phyloP scores from a whole-genome alignment of 164 flowering plant species.

The Berberis vulgaris region DNA sequence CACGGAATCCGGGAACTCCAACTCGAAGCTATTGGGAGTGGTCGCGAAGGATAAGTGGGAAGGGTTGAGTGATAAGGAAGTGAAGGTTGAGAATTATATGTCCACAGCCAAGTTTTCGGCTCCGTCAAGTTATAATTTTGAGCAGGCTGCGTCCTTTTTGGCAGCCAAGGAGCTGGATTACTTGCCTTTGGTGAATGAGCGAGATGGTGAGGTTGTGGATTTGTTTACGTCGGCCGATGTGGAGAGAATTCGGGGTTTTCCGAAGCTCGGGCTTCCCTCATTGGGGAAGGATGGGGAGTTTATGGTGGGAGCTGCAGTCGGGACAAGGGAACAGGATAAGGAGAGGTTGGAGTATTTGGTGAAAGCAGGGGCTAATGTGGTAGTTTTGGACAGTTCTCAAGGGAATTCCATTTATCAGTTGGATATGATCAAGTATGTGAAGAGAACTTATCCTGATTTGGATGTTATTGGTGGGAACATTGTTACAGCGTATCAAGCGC shows the following conservation, averaged over 20 bases:
- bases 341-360: constrained; percentile 83
- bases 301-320: constrained; percentile 81
- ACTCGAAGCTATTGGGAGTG: constrained; percentile 47
- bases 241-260: constrained; percentile 53
- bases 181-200: constrained; percentile 37
- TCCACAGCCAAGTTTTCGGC: constrained; percentile 10
- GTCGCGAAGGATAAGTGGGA: constrained; percentile 46
- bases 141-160: constrained; percentile 36
- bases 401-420: constrained; percentile 86
- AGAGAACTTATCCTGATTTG: constrained; percentile 51
- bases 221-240: constrained; percentile 49
- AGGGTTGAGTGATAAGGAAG: constrained; percentile 24
- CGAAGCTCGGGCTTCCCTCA: constrained; percentile 54
- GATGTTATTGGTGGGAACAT: constrained; percentile 94
- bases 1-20: constrained; percentile 36
- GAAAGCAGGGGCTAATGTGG: constrained; percentile 70
- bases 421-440: constrained; percentile 81
- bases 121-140: constrained; percentile 41
- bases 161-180: constrained; percentile 32
- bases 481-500: constrained; percentile 70
- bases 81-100: constrained; percentile 42
- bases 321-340: constrained; percentile 79
- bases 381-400: constrained; percentile 92
- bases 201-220: constrained; percentile 52
- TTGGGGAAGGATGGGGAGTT: constrained; percentile 59